Percentiles rank a stretch among this genome's conserved stretches.
Evolutionary conservation across 306 rosid genomes (phyloP).

Genomic region (Glycine soja): DNA sequence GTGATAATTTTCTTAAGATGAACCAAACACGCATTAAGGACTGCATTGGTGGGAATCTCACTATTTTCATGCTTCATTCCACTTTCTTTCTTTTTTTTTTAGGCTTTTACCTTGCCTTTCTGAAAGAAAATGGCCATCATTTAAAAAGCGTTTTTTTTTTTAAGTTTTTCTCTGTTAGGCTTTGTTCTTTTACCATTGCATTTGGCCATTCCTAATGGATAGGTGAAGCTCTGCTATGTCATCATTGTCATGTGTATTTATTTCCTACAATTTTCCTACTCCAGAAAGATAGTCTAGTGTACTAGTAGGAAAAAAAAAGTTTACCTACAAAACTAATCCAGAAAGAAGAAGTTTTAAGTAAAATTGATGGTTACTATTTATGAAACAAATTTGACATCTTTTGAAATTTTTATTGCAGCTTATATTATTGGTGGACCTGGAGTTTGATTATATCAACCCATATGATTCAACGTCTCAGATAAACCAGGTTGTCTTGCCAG

Average conservation of each 20-base stretch:
- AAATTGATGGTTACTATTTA: not conserved
- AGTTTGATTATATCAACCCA: conserved; percentile 91
- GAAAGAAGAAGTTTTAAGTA: too few relatives aligned
- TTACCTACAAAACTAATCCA: not conserved
- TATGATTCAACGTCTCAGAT: conserved; percentile 84
- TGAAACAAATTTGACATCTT: not conserved
- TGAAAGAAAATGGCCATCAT: not conserved
- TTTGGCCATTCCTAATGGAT: not conserved
- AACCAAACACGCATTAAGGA: not conserved
- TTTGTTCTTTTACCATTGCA: conserved; percentile 4
- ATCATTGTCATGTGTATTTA: not conserved
- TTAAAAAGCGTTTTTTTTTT: too few relatives aligned
- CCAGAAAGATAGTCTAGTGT: not conserved
- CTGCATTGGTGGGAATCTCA: conserved; percentile 11
- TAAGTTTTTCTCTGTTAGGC: not conserved
- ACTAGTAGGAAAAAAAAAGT: too few relatives aligned
- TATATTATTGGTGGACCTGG: conserved; percentile 86
- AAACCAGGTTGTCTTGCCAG: conserved; percentile 76
- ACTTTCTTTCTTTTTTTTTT: not conserved
- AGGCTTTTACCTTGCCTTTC: not conserved
- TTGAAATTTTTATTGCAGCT: conserved; percentile 63
- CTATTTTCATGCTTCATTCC: not conserved
- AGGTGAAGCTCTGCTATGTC: conserved; percentile 23
- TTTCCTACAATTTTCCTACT: not conserved
- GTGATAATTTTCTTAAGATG: not conserved